A percentile compares a stretch with the other conserved stretches of the same genome.
Conservation (phyloP, 768 basidiomycete species). For the Cyathus striatus region DNA sequence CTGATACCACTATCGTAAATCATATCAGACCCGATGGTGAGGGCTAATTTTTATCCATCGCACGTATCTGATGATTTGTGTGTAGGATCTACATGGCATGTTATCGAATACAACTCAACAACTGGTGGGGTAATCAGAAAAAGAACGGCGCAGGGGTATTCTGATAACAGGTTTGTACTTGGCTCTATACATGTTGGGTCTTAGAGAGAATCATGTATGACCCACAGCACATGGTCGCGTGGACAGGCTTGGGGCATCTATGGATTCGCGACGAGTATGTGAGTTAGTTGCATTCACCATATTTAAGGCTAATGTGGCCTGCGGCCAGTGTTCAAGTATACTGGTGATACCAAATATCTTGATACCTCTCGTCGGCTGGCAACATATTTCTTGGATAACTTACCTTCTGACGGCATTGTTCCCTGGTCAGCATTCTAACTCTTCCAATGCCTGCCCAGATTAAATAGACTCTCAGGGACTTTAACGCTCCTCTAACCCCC, state of each 20-base stretch:
- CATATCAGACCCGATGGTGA: slow-evolving; percentile 62
- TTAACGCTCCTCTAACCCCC: slow-evolving; percentile 58
- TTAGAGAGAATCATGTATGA: not conserved
- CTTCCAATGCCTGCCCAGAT: slow-evolving; percentile 1
- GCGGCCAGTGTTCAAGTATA: slow-evolving; percentile 58
- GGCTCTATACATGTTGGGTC: too few species aligned
- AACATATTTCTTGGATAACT: slow-evolving; percentile 50
- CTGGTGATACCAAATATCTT: slow-evolving; percentile 45
- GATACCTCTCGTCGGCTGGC: slow-evolving; percentile 57
- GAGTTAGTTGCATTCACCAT: not conserved
- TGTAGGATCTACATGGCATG: slow-evolving; percentile 50
- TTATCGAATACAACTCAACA: slow-evolving; percentile 62
- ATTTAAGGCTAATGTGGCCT: too few species aligned
- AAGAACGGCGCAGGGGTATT: slow-evolving; percentile 58
- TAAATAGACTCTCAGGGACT: slow-evolving; percentile 46
- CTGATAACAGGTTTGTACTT: slow-evolving; percentile 35
- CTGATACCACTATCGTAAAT: slow-evolving; percentile 61
- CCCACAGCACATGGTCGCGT: slow-evolving; percentile 62
- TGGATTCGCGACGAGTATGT: slow-evolving; percentile 64
- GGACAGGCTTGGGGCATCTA: slow-evolving; percentile 72
- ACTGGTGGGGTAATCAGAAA: slow-evolving; percentile 56
- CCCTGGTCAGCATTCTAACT: slow-evolving; percentile 45
- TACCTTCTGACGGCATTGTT: slow-evolving; percentile 59
- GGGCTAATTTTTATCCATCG: slow-evolving; percentile 6
- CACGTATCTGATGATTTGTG: not conserved